A percentile compares a stretch with the other conserved stretches of the same genome.
phyloP scores from a whole-genome alignment of 306 rosid genomes.

The Vigna unguiculata region DNA sequence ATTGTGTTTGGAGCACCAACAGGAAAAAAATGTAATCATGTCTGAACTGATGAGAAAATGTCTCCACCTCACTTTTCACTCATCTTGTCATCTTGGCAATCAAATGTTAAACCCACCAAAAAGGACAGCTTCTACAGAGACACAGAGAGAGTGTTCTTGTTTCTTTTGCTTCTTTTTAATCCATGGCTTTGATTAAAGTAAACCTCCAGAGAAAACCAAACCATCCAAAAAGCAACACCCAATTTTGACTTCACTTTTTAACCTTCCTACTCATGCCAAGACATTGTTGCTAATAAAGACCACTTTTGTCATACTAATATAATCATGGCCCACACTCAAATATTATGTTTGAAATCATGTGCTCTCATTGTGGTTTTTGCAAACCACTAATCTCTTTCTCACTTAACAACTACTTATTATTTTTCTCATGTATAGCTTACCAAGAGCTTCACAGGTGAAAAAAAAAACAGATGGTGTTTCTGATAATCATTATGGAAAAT shows the following conservation, averaged over 20 bases:
- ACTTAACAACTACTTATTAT: not conserved
- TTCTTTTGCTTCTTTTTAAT: constrained; percentile 39
- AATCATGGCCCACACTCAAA: constrained; percentile 38
- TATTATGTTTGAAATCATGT: constrained; percentile 34
- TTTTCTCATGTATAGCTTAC: constrained; percentile 31
- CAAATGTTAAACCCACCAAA: constrained; percentile 29
- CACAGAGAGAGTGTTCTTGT: not conserved
- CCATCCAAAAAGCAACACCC: constrained; percentile 55
- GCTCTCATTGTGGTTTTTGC: constrained; percentile 13
- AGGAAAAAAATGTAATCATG: constrained; percentile 22
- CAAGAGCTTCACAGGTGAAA: constrained; percentile 12
- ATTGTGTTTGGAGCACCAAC: constrained; percentile 34
- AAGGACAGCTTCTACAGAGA: constrained; percentile 34
- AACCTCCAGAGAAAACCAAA: constrained; percentile 50
- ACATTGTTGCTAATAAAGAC: constrained; percentile 35
- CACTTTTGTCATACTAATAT: constrained; percentile 38
- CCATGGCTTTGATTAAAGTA: constrained; percentile 33
- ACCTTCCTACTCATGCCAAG: constrained; percentile 40
- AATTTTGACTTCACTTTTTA: constrained; percentile 45
- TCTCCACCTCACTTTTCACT: constrained; percentile 31
- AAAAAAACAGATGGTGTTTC: constrained; percentile 10
- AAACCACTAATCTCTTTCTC: not conserved
- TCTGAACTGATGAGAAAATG: constrained; percentile 17
- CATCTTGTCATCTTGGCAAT: constrained; percentile 43
- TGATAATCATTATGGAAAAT: constrained; percentile 33